A percentile compares a stretch with the other conserved stretches of the same genome.
Conservation (phyloP, 495 filamentous ascomycete species). For the Lentithecium fluviatile region DNA sequence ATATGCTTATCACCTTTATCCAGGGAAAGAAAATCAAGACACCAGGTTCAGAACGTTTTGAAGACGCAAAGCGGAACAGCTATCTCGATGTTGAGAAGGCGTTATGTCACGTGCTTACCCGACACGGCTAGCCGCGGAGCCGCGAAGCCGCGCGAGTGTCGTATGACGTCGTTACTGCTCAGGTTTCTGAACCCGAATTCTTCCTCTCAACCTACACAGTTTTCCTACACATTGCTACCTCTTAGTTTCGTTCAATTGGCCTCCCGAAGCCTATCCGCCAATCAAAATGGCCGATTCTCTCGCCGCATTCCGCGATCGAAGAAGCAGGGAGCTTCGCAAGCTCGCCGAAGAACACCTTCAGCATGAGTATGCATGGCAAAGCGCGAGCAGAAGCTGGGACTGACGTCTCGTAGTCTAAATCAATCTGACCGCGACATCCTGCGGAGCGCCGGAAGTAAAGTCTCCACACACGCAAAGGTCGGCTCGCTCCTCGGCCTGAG, state of each 20-base stretch:
- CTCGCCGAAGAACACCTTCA: constrained; percentile 65
- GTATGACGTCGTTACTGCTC: too few species aligned
- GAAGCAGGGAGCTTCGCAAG: constrained; percentile 53
- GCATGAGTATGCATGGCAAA: constrained; percentile 46
- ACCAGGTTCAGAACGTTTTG: too few species aligned
- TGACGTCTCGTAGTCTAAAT: constrained; percentile 47
- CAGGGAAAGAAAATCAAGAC: too few species aligned
- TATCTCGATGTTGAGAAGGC: too few species aligned
- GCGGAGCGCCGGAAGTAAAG: constrained; percentile 51
- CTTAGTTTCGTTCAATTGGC: constrained; percentile 10
- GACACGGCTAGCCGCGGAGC: too few species aligned
- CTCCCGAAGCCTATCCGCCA: not conserved
- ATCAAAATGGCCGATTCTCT: constrained; percentile 49
- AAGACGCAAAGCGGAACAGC: too few species aligned
- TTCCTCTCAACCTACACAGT: too few species aligned
- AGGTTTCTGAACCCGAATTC: too few species aligned
- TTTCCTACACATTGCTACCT: too few species aligned
- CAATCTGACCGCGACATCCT: constrained; percentile 60
- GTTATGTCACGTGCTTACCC: too few species aligned
- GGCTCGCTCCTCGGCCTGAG: constrained; percentile 61
- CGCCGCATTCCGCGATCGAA: constrained; percentile 55
- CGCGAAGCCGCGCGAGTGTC: too few species aligned
- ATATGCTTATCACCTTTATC: not conserved
- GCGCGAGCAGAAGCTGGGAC: not conserved
- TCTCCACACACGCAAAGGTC: constrained; percentile 55